phyloP scores from a whole-genome alignment of 768 basidiomycete genomes.

The Trametes punicea region DNA sequence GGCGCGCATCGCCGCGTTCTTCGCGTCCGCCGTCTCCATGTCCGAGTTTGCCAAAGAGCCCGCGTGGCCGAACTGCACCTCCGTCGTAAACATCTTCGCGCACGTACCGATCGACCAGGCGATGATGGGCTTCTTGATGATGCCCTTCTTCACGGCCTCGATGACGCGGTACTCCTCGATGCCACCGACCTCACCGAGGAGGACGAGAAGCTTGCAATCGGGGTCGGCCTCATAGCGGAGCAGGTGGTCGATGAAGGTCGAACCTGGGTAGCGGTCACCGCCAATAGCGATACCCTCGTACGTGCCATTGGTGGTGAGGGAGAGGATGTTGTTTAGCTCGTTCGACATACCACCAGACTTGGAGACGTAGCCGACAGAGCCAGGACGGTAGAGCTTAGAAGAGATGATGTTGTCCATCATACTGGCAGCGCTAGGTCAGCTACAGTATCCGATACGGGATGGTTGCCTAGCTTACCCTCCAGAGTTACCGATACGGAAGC shows the following conservation, averaged over 20 bases:
- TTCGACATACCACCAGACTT: slow-evolving; percentile 99
- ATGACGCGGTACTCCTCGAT: slow-evolving; percentile 99
- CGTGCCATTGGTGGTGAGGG: slow-evolving; percentile 93
- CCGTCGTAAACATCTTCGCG: slow-evolving; percentile 99
- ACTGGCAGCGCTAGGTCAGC: slow-evolving; percentile 35
- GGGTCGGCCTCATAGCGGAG: slow-evolving; percentile 97
- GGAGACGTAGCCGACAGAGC: slow-evolving; percentile 97
- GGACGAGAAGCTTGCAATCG: slow-evolving; percentile 97
- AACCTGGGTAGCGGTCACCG: slow-evolving; percentile 97
- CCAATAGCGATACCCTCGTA: slow-evolving; percentile 99
- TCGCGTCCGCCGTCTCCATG: slow-evolving; percentile 95
- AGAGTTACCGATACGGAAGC: slow-evolving; percentile 99
- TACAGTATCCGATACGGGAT: background rate
- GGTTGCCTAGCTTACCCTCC: slow-evolving; percentile 63
- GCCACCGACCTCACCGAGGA: slow-evolving; percentile 98
- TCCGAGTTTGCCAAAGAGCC: slow-evolving; percentile 98
- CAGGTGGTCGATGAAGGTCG: slow-evolving; percentile 98
- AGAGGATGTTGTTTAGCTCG: slow-evolving; percentile 99
- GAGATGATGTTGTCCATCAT: slow-evolving; percentile 99
- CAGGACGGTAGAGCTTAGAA: slow-evolving; percentile 96
- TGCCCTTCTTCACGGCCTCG: slow-evolving; percentile 89
- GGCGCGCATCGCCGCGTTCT: slow-evolving; percentile 92
- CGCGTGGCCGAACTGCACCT: slow-evolving; percentile 99
- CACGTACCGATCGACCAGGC: slow-evolving; percentile 99
- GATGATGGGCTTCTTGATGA: slow-evolving; percentile 97